Percentiles rank a stretch among this genome's conserved stretches.
Conservation (phyloP, 352 stramenopile genomes). For the Saprolegnia diclina region DNA sequence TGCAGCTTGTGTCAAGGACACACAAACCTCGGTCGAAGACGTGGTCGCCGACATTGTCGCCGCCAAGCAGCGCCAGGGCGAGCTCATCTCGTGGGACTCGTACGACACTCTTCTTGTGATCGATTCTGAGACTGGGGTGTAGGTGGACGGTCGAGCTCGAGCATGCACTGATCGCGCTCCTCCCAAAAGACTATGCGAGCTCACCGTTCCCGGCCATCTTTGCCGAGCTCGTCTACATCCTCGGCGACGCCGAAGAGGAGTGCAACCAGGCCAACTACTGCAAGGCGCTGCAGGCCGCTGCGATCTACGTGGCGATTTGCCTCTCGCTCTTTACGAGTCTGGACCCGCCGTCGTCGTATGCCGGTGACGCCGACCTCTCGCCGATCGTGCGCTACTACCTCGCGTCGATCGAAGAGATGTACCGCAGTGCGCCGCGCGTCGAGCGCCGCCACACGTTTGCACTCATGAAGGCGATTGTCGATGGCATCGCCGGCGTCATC, state of each 20-base stretch:
- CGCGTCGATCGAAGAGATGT: slow-evolving; percentile 18
- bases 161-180: slow-evolving; percentile 4
- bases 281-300: slow-evolving; percentile 21
- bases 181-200: slow-evolving; percentile 14
- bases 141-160: slow-evolving; percentile 24
- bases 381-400: slow-evolving; percentile 23
- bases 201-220: slow-evolving; percentile 26
- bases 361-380: not conserved
- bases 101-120: slow-evolving; percentile 6
- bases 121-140: too few relatives aligned
- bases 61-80: slow-evolving; percentile 21
- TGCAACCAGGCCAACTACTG: slow-evolving; percentile 23
- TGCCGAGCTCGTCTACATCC: slow-evolving; percentile 26
- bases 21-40: slow-evolving; percentile 9
- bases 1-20: slow-evolving; percentile 22
- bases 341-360: slow-evolving; percentile 1
- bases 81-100: slow-evolving; percentile 26
- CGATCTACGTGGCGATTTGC: slow-evolving; percentile 26
- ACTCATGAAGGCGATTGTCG: slow-evolving; percentile 28
- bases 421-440: not conserved
- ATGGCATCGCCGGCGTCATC: slow-evolving; percentile 26
- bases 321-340: slow-evolving; percentile 7
- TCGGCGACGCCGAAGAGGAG: slow-evolving; percentile 27
- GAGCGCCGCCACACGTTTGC: slow-evolving; percentile 25
- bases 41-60: slow-evolving; percentile 22